phyloP scores from a whole-genome alignment of 2,329 filamentous ascomycete species.

The Blumeriella jaapii region DNA sequence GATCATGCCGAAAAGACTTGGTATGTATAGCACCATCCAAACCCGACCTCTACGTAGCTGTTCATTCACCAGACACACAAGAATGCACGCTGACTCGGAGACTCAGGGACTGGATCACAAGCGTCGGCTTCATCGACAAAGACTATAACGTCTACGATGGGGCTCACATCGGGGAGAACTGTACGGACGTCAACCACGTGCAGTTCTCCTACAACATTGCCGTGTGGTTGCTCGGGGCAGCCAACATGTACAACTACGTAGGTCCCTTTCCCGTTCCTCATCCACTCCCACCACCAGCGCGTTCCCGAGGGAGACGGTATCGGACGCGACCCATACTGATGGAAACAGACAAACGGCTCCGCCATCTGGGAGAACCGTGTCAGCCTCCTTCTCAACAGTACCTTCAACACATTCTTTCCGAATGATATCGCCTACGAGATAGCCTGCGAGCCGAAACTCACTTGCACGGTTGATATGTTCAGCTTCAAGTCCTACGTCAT shows the following conservation, averaged over 20 bases:
- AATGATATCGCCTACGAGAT: constrained; percentile 47
- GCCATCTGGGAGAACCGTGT: constrained; percentile 29
- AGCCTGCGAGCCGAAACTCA: constrained; percentile 42
- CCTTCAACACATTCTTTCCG: constrained; percentile 29
- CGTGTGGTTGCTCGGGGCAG: constrained; percentile 45
- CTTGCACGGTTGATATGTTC: constrained; percentile 51
- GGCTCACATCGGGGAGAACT: constrained; percentile 33
- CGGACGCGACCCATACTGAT: not conserved
- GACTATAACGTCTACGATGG: constrained; percentile 48
- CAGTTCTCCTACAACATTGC: constrained; percentile 64
- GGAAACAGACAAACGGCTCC: constrained; percentile 27
- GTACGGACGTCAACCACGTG: constrained; percentile 41
- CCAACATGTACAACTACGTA: constrained; percentile 38
- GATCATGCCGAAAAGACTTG: constrained; percentile 65
- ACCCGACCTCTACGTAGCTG: no score
- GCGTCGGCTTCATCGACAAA: constrained; percentile 45
- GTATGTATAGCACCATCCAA: no score
- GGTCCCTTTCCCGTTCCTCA: constrained; percentile 44
- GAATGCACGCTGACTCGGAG: no score
- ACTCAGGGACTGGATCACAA: constrained; percentile 50
- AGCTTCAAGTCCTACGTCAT: constrained; percentile 56
- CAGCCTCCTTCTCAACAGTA: constrained; percentile 26
- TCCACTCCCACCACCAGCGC: not conserved
- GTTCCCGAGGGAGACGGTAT: not conserved
- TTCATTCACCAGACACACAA: no score